These are phyloP conservation scores for Xylaria sp. DNA, from an alignment of 495 filamentous ascomycete species.

Conservation along the genomic window DNA sequence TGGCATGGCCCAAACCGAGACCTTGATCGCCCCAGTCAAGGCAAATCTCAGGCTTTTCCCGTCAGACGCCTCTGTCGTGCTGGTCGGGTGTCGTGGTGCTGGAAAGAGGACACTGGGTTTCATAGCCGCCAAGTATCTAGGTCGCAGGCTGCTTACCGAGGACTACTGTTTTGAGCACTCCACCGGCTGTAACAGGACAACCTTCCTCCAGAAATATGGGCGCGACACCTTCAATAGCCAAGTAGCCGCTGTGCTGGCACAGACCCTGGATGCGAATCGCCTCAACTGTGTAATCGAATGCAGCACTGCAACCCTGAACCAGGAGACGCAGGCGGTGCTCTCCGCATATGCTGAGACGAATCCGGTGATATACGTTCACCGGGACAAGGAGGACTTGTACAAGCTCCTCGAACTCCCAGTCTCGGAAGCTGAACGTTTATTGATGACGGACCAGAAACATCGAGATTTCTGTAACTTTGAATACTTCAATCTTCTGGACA, in stretches of 20 bases:
- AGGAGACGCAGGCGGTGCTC: constrained; percentile 64
- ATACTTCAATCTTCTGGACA: constrained; percentile 75
- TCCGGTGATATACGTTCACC: constrained; percentile 76
- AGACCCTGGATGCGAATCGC: constrained; percentile 69
- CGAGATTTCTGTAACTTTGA: constrained; percentile 78
- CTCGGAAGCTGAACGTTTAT: constrained; percentile 61
- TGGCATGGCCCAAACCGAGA: constrained; percentile 18
- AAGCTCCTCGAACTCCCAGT: constrained; percentile 62
- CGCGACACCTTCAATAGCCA: constrained; percentile 65
- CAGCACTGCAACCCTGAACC: constrained; percentile 61
- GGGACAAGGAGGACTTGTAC: constrained; percentile 71
- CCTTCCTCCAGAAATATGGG: constrained; percentile 67
- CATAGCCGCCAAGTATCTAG: constrained; percentile 75
- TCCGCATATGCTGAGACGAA: constrained; percentile 66
- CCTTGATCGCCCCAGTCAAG: constrained; percentile 40
- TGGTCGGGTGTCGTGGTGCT: constrained; percentile 76
- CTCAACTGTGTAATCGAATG: constrained; percentile 76
- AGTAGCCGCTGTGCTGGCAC: constrained; percentile 67
- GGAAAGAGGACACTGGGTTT: constrained; percentile 80
- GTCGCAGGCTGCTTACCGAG: constrained; percentile 72
- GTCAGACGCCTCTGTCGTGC: constrained; percentile 70
- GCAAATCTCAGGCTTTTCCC: constrained; percentile 59
- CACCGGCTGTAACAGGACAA: constrained; percentile 66
- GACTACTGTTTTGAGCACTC: constrained; percentile 73
- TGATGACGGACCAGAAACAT: constrained; percentile 60